Evolutionary conservation across 371 early-diverging fungal species (phyloP), one percentile per base, ranked within the genome.

Genomic region (Gilbertella persicaria): DNA sequence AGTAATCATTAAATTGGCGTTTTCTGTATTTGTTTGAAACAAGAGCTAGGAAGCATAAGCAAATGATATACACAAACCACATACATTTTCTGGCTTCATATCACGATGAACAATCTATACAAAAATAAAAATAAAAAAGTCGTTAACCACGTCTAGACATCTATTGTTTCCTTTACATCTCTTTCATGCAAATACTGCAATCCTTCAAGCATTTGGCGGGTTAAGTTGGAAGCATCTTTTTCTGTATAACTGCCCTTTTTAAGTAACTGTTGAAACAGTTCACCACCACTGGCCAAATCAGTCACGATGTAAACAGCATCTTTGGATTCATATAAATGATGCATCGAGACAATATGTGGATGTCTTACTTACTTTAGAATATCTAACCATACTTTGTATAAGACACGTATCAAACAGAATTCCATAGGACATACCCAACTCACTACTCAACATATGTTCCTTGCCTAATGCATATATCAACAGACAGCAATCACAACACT

Each of bases 231-330:
- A 25, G 90, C 85, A 50, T 87, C 88, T 14, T 67, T 62, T 60
- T 92, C 93, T 5, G 86, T 83, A 59, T 90, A 91, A 41, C 76
- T 82, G 0, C 90, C 91, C 39, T 85, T 79, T 25, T 78, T 73
- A 33, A 91, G 76, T 39, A 92, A 82, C 28, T 88, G 87, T 42
- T 90, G 89, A 63, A 90, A 92, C 14, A 92, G 72, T 64, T 92
- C 93, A n/a, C 93, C 91, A 37, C 93, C 93, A 12, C 83, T 84
- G 25, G 89, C 90, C 5, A 92, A 79, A 67, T 92, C 92, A 64
- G 90, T 89, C 12, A 92, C 79, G 19, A 92, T 75, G 53, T 87
- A 92, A 29, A 92, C 88, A 26, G 88, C 89, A 49, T 73, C 80
- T 21, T 84, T 79, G 17, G 85, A 82, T 66, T 92, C 89, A 64